Percentiles rank a stretch among this genome's conserved stretches.
phyloP scores from a whole-genome alignment of 306 rosid species.

The Dryas alaskensis region DNA sequence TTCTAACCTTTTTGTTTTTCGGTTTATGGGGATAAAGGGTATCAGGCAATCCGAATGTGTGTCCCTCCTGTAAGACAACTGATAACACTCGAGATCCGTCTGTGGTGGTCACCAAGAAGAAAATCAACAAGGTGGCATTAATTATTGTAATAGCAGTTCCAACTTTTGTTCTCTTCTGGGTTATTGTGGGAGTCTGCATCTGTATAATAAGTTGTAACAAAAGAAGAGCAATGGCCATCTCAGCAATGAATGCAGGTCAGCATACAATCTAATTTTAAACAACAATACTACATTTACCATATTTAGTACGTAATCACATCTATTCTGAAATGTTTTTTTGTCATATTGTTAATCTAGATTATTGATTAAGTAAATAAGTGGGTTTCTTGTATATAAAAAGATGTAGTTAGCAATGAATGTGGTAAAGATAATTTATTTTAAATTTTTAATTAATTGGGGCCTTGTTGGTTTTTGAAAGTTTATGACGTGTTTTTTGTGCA shows the following conservation, averaged over 20 bases:
- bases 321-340: no score
- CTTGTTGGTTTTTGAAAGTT: no score
- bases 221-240: background rate
- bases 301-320: no score
- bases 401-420: no score
- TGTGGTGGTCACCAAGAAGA: background rate
- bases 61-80: constrained; percentile 11
- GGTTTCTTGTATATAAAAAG: no score
- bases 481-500: background rate
- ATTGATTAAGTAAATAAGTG: no score
- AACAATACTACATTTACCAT: no score
- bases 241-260: constrained; percentile 9
- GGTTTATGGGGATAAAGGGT: background rate
- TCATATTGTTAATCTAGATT: no score
- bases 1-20: background rate
- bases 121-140: constrained; percentile 6
- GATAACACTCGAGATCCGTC: background rate
- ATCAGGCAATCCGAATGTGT: constrained; percentile 15
- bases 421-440: no score
- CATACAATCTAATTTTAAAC: background rate
- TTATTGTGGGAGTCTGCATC: background rate
- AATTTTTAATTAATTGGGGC: no score
- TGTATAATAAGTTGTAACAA: background rate
- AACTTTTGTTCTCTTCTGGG: constrained; percentile 5
- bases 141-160: constrained; percentile 20